Base-by-base conservation (phyloP, 441 rosid genomes). In the Aquilaria agallochum region DNA sequence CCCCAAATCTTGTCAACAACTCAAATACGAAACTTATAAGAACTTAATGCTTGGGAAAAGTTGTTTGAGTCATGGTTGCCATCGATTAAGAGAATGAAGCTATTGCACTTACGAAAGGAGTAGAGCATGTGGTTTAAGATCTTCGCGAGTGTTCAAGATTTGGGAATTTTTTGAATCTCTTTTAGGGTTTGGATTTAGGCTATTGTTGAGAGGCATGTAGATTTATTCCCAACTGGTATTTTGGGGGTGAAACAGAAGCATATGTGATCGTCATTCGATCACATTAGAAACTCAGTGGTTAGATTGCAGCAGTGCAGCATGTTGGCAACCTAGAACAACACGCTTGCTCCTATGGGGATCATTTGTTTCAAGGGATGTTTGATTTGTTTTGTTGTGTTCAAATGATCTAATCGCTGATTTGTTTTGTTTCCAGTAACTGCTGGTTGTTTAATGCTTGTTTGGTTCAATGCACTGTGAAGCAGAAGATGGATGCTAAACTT, bases 91-190 rank as follows among this genome's bases (percentile, higher is more conserved):
- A 68, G 5, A 85, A 14, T 0, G 85, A 69, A 42, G 76, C 63
- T 0, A 91, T 62, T 31, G 97, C 97, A 57, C 95, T 87, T 10
- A 87, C 99, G 64, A 84, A 94, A 5, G 97, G 99, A 5, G 99
- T 89, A 36, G 97, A 94, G 68, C 96, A 85, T 60, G 79, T 73
- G 67, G 83, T 81, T 80, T 95, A 13, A 74, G 32, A 54, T 85
- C 91, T 31, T 84, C 94, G 50, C 58, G 31, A 56, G 56, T 67
- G 68, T 59, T 11, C 55, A 27, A 46, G 56, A 15, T 55, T 45
- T 4, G 12, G 40, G 11, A 44, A 49, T 50, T 58, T 15, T 60
- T 59, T 5, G 27, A 56, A 51, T 54, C 59, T 42, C 62, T 31
- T 44, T 27, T 8, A 2, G 56, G 69, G 58, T 57, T 71, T 31